Base-by-base conservation (phyloP, 768 basidiomycete genomes). In the Rossbeevera mucosa region DNA sequence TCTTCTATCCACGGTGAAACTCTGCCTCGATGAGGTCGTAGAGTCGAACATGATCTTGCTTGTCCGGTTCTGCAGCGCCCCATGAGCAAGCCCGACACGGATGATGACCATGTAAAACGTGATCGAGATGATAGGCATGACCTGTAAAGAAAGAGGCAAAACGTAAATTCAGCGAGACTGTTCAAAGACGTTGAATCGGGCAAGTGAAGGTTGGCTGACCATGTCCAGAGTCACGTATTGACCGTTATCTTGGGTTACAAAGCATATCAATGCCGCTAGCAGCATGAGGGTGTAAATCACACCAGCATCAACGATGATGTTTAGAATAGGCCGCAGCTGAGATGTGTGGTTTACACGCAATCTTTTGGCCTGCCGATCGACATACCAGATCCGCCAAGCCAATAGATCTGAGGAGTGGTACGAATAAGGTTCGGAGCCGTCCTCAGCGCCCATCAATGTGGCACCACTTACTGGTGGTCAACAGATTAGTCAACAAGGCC, bases 41-140 rank as follows among this genome's bases (percentile, higher is more conserved):
- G n/a, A 13, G 28, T 20, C 45, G 11, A 43, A 3, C 5, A 41
- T 21, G 48, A 42, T n/a, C 11, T 26, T 41, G 9, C 30, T n/a
- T 7, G 9, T 6, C 13, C 28, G 46, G 22, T 16, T 41, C 2
- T 30, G 28, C 46, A 42, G 52, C 8, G 33, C 33, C 33, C 8
- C n/a, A 30, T 33, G 47, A 18, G 52, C 43, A 28, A 67, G 14
- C 0, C 67, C 71, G 33, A 73, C 61, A 28, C 73, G 74, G 21
- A 75, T 64, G 30, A 74, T 73, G 42, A 75, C 69, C 72, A 75
- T 70, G 57, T 72, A 72, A 60, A 74, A 75, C 4, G 70, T 68
- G 61, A 76, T 75, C 5, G 68, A 71, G 48, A 74, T 74, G 50
- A 74, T 70, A 16, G 71, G 74, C 7, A 64, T 66, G 42, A 70